Evolutionary conservation across 139 green algal species (phyloP).

Genomic region (Closterium sp.): DNA sequence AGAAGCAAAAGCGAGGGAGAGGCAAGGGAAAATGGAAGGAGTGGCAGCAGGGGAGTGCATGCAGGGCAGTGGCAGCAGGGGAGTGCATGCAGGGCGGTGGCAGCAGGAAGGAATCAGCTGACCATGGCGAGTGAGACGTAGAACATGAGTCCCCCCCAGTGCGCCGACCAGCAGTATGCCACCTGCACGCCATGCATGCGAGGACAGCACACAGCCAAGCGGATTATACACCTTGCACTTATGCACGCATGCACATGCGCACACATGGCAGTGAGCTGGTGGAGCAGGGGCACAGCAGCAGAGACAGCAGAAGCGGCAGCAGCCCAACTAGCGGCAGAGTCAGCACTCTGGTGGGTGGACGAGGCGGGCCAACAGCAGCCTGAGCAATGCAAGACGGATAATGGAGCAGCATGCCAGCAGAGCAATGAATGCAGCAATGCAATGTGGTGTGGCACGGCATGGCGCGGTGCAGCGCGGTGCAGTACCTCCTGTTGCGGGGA

Average conservation of each 20-base stretch:
- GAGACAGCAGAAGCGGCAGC: too few relatives aligned
- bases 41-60: too few relatives aligned
- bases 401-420: neutral
- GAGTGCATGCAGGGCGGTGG: neutral
- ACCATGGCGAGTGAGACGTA: neutral
- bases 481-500: constrained; percentile 2
- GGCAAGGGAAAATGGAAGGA: too few relatives aligned
- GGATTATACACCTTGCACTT: too few relatives aligned
- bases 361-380: neutral
- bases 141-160: neutral
- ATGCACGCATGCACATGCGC: neutral
- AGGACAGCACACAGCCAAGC: neutral
- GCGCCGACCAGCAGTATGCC: neutral
- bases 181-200: neutral
- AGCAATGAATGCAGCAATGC: too few relatives aligned
- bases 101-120: neutral
- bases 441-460: too few relatives aligned
- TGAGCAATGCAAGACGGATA: neutral
- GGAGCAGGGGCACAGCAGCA: too few relatives aligned
- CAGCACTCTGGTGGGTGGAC: too few relatives aligned
- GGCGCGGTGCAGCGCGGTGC: neutral
- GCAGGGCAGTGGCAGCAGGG: too few relatives aligned
- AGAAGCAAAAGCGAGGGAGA: neutral
- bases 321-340: too few relatives aligned
- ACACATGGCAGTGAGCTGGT: too few relatives aligned